Percentiles rank a stretch among this genome's conserved stretches.
These are phyloP conservation scores for Colletotrichum sansevieriae DNA, from an alignment of 2,329 filamentous ascomycete genomes.

Conservation along the genomic window DNA sequence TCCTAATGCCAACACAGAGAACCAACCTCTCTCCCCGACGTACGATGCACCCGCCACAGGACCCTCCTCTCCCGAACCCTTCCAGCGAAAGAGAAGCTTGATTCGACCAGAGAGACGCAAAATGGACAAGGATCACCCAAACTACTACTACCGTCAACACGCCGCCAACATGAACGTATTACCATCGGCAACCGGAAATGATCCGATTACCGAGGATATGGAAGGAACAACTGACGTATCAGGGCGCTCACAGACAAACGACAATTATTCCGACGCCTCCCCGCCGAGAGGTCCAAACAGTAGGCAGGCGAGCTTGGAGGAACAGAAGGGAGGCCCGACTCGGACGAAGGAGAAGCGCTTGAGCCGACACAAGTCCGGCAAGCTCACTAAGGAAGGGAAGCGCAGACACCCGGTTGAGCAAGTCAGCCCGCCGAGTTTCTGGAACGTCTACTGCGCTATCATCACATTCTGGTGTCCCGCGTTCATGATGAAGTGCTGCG, in stretches of 20 bases:
- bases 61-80: slow-evolving; percentile 45
- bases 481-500: slow-evolving; percentile 86
- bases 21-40: slow-evolving; percentile 66
- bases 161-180: slow-evolving; percentile 91
- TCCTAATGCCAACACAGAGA: slow-evolving; percentile 69
- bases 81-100: slow-evolving; percentile 84
- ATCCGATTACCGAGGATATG: slow-evolving; percentile 85
- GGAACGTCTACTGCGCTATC: slow-evolving; percentile 95
- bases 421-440: slow-evolving; percentile 84
- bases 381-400: slow-evolving; percentile 74
- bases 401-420: slow-evolving; percentile 70
- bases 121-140: slow-evolving; percentile 88
- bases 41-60: slow-evolving; percentile 48
- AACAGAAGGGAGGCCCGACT: slow-evolving; percentile 52
- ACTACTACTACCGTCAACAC: slow-evolving; percentile 96
- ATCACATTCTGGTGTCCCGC: slow-evolving; percentile 96
- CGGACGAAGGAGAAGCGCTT: slow-evolving; percentile 53
- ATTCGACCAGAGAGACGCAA: slow-evolving; percentile 89
- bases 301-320: slow-evolving; percentile 51
- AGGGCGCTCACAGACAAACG: slow-evolving; percentile 56
- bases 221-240: slow-evolving; percentile 72
- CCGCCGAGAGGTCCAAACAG: slow-evolving; percentile 49
- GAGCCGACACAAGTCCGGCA: slow-evolving; percentile 65
- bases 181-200: slow-evolving; percentile 92
- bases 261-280: slow-evolving; percentile 59